Conservation (phyloP, 208 protist genomes). For the Paratrypanosoma confusum region DNA sequence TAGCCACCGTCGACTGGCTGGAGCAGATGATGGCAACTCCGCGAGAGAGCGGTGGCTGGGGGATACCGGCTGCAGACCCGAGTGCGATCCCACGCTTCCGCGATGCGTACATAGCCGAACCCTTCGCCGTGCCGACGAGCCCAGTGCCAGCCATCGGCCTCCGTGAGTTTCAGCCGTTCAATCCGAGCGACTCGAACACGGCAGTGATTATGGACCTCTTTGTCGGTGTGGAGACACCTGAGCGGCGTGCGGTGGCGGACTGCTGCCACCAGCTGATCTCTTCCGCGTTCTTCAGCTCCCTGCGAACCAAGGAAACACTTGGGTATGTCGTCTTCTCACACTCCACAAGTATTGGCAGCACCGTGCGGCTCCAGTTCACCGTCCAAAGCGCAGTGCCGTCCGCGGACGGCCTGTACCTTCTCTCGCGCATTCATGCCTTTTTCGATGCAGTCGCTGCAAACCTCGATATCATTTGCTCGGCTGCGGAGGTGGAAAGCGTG, state of each 20-base stretch:
- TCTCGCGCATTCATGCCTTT: constrained; percentile 67
- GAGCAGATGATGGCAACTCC: constrained; percentile 20
- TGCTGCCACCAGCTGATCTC: constrained; percentile 29
- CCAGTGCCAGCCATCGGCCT: constrained; percentile 19
- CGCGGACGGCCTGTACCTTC: constrained; percentile 46
- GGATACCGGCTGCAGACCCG: too few relatives aligned
- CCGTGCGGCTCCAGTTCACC: constrained; percentile 31
- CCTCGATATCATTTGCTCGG: constrained; percentile 25
- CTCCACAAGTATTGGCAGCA: constrained; percentile 7
- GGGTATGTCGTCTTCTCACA: constrained; percentile 64
- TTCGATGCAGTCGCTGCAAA: constrained; percentile 27
- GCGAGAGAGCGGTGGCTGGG: constrained; percentile 3
- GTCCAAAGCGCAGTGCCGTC: constrained; percentile 41
- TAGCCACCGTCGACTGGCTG: constrained; percentile 12
- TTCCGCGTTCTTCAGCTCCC: constrained; percentile 52
- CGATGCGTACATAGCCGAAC: constrained; percentile 19
- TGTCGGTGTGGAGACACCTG: constrained; percentile 36
- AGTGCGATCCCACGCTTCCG: constrained; percentile 45
- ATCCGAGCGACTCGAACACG: constrained; percentile 29
- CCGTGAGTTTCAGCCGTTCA: constrained; percentile 33
- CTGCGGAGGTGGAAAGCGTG: constrained; percentile 20
- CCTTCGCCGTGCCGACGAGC: neutral
- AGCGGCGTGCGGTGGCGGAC: constrained; percentile 18
- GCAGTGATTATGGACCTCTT: constrained; percentile 38
- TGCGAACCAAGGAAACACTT: constrained; percentile 67